Evolutionary conservation across 805 yeast genomes (phyloP).

Genomic region (Yamadazyma philogaea): DNA sequence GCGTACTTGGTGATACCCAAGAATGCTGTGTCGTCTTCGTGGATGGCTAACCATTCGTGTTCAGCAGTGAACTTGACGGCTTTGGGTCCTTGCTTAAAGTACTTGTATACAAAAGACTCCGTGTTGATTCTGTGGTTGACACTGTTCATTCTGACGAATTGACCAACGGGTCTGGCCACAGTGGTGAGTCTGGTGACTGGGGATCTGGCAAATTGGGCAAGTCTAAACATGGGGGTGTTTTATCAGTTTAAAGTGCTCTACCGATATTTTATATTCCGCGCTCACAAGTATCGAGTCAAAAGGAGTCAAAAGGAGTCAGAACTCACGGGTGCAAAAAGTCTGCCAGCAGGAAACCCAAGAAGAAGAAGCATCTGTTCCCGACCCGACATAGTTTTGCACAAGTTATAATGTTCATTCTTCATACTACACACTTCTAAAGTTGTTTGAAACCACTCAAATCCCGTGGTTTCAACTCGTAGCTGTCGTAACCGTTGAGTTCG

Average conservation of each 20-base stretch:
- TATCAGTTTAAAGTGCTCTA: no score
- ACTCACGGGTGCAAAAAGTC: neutral
- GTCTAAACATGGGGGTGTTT: constrained; percentile 9
- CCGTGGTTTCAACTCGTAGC: constrained; percentile 7
- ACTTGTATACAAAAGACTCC: constrained; percentile 38
- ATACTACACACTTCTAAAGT: neutral
- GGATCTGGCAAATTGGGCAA: constrained; percentile 2
- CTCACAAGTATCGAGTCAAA: constrained; percentile 1
- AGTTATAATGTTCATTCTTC: no score
- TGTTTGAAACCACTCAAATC: constrained; percentile 6
- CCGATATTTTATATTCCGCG: neutral
- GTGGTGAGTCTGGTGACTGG: constrained; percentile 1
- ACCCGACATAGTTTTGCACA: no score
- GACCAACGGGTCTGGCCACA: constrained; percentile 7
- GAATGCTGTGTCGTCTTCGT: constrained; percentile 76
- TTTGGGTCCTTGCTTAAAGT: constrained; percentile 41
- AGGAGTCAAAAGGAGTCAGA: constrained; percentile 3
- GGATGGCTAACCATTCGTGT: constrained; percentile 93
- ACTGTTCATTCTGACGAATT: constrained; percentile 23
- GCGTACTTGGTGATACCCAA: constrained; percentile 94
- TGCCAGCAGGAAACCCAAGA: no score
- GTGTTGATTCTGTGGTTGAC: constrained; percentile 34
- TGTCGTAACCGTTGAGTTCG: neutral
- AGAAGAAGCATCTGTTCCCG: neutral
- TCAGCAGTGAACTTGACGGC: constrained; percentile 72